Conservation (phyloP, 2,329 filamentous ascomycete genomes). For the Colletotrichum navitas region DNA sequence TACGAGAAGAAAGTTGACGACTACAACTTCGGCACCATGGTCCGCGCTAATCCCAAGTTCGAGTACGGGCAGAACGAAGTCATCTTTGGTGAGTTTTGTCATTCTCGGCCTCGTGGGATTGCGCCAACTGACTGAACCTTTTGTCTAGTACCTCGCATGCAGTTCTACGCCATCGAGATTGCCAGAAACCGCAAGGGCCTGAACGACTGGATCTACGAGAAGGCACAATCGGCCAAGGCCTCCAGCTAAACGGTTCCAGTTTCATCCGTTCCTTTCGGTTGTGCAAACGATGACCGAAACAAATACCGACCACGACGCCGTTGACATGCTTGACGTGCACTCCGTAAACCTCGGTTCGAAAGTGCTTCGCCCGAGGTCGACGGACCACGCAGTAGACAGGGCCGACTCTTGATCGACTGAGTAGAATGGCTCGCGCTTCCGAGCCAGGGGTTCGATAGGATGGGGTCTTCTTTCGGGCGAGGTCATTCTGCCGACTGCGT, state of each 20-base stretch:
- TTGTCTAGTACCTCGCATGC: constrained; percentile 64
- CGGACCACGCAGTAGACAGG: neutral
- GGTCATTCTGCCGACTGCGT: neutral
- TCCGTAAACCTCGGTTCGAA: constrained; percentile 14
- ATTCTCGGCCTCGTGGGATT: neutral
- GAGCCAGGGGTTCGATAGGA: neutral
- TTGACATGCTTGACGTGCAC: neutral
- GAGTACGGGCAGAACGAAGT: constrained; percentile 92
- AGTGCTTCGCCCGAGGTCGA: constrained; percentile 17
- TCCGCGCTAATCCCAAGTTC: constrained; percentile 80
- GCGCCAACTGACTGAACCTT: constrained; percentile 1
- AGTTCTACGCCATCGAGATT: constrained; percentile 68
- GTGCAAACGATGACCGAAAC: neutral
- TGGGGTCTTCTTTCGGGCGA: neutral
- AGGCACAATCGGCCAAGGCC: constrained; percentile 73
- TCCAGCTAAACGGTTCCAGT: constrained; percentile 12
- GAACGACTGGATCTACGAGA: constrained; percentile 98
- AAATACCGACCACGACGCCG: neutral
- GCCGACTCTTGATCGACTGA: neutral
- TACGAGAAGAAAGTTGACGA: constrained; percentile 98
- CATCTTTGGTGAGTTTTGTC: constrained; percentile 78
- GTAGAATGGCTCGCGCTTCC: neutral
- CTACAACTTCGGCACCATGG: constrained; percentile 97
- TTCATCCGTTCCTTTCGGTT: neutral
- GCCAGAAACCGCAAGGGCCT: constrained; percentile 85